Base-by-base conservation (phyloP, 2,329 filamentous ascomycete species). In the Aspergillus thermomutatus region DNA sequence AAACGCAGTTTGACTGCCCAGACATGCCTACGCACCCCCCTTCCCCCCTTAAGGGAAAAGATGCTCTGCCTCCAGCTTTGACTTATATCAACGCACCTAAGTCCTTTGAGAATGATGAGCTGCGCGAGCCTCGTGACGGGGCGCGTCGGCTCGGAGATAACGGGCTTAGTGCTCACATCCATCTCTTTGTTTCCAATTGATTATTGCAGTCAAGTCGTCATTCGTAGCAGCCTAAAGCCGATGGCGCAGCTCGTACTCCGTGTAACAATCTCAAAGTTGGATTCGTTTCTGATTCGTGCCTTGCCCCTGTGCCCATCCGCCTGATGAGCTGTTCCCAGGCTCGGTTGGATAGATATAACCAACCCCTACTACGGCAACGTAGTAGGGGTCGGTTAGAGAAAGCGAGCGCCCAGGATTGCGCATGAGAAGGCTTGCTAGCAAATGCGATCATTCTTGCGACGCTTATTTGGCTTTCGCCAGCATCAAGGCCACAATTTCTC, bases 361-460 rank as follows among this genome's bases (percentile, higher is more conserved):
- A n/a, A n/a, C n/a, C n/a, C n/a, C n/a, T n/a, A n/a, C n/a, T n/a
- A n/a, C n/a, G n/a, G n/a, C n/a, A n/a, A n/a, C n/a, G n/a, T n/a
- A n/a, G n/a, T n/a, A n/a, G n/a, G n/a, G n/a, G n/a, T n/a, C n/a
- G n/a, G n/a, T n/a, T n/a, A 25, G 26, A 40, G 17, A 7, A 7
- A 23, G 2, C 3, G 23, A 19, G n/a, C 10, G 40, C 14, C 31
- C 40, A 10, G 19, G 3, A 19, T 23, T 46, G 21, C 23, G 23
- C 21, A 46, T 46, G 2, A 46, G 21, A 3, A 26, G 11, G 23
- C 43, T n/a, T 23, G n/a, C 10, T 21, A 21, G 47, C 26, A 58
- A 28, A 69, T 70, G 68, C 60, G 60, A 46, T 51, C 61, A 25
- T 64, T 66, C 52, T 48, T 67, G n/a, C 61, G 58, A 45, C 60